Evolutionary conservation across 805 yeast genomes (phyloP), one percentile per base, ranked within the genome.

Genomic region (Hemisphaericaspora nanyangensis): DNA sequence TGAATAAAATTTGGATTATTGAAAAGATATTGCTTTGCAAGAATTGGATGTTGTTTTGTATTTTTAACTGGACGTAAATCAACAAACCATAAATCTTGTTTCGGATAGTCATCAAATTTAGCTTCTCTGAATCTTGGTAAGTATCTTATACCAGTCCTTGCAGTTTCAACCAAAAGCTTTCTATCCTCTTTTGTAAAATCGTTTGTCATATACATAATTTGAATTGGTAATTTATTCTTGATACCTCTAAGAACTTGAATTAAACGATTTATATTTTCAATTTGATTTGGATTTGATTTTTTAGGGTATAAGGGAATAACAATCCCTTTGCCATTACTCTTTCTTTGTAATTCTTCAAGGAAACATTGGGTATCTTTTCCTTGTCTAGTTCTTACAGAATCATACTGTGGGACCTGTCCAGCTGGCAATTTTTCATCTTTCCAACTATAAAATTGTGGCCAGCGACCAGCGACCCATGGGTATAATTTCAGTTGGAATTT

Each of bases 381-480:
- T 30, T 18, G 6, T 31, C 22, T n/a, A 19, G 19, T 11, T 30
- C 25, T 25, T 13, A 7, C 11, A 27, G 38, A 20, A 24, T 43
- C 47, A 29, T 34, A 35, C 3, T 38, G 33, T 2, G 56, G 56
- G 11, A 52, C 15, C 15, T 42, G 30, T 2, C 45, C 45, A 4
- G 24, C 7, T 4, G 29, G 34, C 4, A 51, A 29, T 22, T 31
- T 31, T 7, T 46, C 26, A 17, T 39, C 38, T 17, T 45, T 43
- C 56, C 54, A 51, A 34, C 44, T 40, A 17, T 48, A 46, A 29
- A 49, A 50, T 1, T n/a, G 24, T 2, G 69, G 68, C 8, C 34
- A 42, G 4, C 46, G 32, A n/a, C 50, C 43, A 7, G 60, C 45
- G n/a, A 62, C 29, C 65, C 65, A 64, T 4, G 69, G 68, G 34